Conservation (phyloP, 106 monocot species). For the Gastrodia elata region DNA sequence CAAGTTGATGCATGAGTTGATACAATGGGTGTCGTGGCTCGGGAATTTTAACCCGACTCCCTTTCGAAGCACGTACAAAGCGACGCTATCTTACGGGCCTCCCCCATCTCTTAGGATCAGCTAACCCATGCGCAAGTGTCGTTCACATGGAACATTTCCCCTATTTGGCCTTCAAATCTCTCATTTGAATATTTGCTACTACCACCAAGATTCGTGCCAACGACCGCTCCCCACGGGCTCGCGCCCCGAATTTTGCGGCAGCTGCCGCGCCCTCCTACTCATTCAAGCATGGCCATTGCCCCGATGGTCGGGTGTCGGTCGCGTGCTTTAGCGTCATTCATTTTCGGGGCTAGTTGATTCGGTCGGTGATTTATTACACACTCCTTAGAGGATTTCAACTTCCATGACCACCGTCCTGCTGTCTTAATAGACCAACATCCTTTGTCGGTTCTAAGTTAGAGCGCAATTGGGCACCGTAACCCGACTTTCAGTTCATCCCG, state of each 20-base stretch:
- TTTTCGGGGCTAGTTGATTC: conserved; percentile 7
- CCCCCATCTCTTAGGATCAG: neutral
- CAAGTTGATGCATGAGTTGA: too few relatives aligned
- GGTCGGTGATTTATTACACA: conserved; percentile 38
- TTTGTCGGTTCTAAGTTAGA: conserved; percentile 11
- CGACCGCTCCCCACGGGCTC: too few relatives aligned
- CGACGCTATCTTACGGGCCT: neutral
- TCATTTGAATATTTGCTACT: conserved; percentile 2
- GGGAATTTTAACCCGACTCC: neutral
- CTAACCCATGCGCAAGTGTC: neutral
- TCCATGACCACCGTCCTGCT: conserved; percentile 15
- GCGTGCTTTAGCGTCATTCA: conserved; percentile 3
- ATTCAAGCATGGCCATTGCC: neutral
- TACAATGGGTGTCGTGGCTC: too few relatives aligned
- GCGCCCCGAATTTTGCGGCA: too few relatives aligned
- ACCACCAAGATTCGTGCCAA: too few relatives aligned
- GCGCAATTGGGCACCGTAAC: too few relatives aligned
- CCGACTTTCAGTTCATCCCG: neutral
- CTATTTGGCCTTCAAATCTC: neutral
- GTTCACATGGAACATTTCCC: neutral
- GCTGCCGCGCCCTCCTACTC: too few relatives aligned
- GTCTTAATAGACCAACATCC: conserved; percentile 31
- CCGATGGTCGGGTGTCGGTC: conserved; percentile 3
- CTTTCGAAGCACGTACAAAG: neutral
- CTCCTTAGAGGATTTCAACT: conserved; percentile 24